These are phyloP conservation scores for Cercospora zeae-maydis DNA, from an alignment of 2,329 filamentous ascomycete genomes.

Conservation along the genomic window DNA sequence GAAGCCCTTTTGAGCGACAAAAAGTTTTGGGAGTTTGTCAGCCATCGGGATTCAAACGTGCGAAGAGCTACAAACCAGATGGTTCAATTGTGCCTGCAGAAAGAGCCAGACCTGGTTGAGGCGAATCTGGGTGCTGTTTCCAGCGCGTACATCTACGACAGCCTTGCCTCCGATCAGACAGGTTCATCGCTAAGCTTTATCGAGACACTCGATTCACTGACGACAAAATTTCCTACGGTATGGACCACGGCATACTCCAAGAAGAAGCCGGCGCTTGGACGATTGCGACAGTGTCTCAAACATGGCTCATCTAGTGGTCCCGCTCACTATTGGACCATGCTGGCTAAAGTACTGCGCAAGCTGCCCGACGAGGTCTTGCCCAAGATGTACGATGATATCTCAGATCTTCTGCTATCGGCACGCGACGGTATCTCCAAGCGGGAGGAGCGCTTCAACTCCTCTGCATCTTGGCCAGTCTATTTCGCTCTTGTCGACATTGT, in stretches of 20 bases:
- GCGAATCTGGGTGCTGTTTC: conserved; percentile 55
- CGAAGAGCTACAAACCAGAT: conserved; percentile 57
- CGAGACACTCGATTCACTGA: conserved; percentile 63
- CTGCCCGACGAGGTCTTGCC: conserved; percentile 58
- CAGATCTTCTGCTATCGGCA: conserved; percentile 63
- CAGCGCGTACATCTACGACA: conserved; percentile 68
- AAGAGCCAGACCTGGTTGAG: conserved; percentile 42
- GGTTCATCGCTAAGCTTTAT: conserved; percentile 72
- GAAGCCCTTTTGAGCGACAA: conserved; percentile 62
- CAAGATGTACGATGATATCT: conserved; percentile 51
- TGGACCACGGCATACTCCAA: conserved; percentile 67
- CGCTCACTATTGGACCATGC: conserved; percentile 66
- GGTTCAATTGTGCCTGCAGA: conserved; percentile 49
- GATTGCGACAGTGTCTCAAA: conserved; percentile 69
- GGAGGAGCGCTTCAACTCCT: conserved; percentile 69
- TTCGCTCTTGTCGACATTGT: conserved; percentile 55
- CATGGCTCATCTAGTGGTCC: conserved; percentile 79
- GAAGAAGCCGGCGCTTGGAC: conserved; percentile 54
- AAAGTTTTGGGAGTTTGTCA: conserved; percentile 58
- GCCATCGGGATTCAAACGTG: conserved; percentile 55
- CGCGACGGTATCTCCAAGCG: conserved; percentile 67
- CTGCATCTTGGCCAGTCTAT: conserved; percentile 72
- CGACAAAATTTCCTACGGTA: conserved; percentile 60
- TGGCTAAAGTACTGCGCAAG: conserved; percentile 58
- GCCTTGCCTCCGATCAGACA: conserved; percentile 66